A percentile compares a stretch with the other conserved stretches of the same genome.
These are phyloP conservation scores for Teratosphaeria zuluensis DNA, from an alignment of 2,329 filamentous ascomycete genomes.

Conservation along the genomic window DNA sequence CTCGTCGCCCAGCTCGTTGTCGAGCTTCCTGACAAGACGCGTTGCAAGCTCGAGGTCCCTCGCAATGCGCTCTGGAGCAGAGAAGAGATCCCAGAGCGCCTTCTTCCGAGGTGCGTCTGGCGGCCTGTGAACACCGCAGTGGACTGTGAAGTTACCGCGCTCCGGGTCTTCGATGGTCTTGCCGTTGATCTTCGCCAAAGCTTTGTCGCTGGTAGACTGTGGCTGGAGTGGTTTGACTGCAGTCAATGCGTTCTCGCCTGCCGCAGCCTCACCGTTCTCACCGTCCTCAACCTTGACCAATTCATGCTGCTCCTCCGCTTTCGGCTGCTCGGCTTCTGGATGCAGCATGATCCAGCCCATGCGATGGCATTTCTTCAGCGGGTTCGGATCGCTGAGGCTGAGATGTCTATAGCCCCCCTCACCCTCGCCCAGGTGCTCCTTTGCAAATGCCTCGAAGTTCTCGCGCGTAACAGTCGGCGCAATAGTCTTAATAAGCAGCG, in stretches of 20 bases:
- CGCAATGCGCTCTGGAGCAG: slow-evolving; percentile 83
- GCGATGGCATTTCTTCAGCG: slow-evolving; percentile 89
- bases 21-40: slow-evolving; percentile 73
- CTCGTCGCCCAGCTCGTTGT: slow-evolving; percentile 68
- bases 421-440: slow-evolving; percentile 82
- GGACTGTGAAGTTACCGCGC: slow-evolving; percentile 91
- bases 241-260: slow-evolving; percentile 6
- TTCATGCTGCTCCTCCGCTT: slow-evolving; percentile 16
- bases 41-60: slow-evolving; percentile 78
- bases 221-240: slow-evolving; percentile 1
- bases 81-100: slow-evolving; percentile 93
- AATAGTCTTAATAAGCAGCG: slow-evolving; percentile 94
- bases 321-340: slow-evolving; percentile 56
- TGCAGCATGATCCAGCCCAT: slow-evolving; percentile 99
- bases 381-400: slow-evolving; percentile 92
- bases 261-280: slow-evolving; percentile 14
- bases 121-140: slow-evolving; percentile 91
- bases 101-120: slow-evolving; percentile 82
- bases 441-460: slow-evolving; percentile 89
- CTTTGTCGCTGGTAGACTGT: slow-evolving; percentile 51
- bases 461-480: slow-evolving; percentile 89
- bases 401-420: slow-evolving; percentile 93
- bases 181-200: slow-evolving; percentile 87
- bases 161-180: slow-evolving; percentile 94
- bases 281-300: slow-evolving; percentile 4